phyloP scores from a whole-genome alignment of 1,139 yeast species.

The Yamadazyma epiphylla region DNA sequence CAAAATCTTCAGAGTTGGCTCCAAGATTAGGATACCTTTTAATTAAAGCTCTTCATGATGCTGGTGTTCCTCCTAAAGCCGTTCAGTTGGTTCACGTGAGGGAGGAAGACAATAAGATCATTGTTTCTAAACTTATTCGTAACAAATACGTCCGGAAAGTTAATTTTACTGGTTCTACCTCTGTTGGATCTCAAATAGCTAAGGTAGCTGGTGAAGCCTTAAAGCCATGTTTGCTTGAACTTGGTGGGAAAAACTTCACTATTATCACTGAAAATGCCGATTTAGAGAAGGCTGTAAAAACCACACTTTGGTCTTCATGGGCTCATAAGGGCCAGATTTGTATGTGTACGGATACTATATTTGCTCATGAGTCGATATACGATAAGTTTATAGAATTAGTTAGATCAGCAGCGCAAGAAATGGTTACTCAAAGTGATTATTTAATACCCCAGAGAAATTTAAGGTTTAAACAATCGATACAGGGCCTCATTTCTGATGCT shows the following conservation, averaged over 20 bases:
- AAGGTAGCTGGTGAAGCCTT: slow-evolving; percentile 27
- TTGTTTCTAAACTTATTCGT: slow-evolving; percentile 23
- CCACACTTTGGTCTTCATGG: slow-evolving; percentile 31
- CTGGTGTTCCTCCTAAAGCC: slow-evolving; percentile 35
- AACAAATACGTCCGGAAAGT: slow-evolving; percentile 26
- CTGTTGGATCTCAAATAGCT: slow-evolving; percentile 33
- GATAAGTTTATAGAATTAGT: slow-evolving; percentile 20
- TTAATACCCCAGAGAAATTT: slow-evolving; percentile 25
- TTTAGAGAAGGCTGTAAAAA: slow-evolving; percentile 26
- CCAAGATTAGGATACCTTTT: slow-evolving; percentile 26
- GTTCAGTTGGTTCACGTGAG: slow-evolving; percentile 31
- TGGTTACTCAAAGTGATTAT: slow-evolving; percentile 19
- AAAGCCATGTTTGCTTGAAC: slow-evolving; percentile 37
- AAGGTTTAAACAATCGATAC: slow-evolving; percentile 20
- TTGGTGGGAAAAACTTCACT: slow-evolving; percentile 42
- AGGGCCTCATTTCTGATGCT: slow-evolving; percentile 36
- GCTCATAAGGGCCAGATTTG: slow-evolving; percentile 45
- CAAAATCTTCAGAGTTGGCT: slow-evolving; percentile 37
- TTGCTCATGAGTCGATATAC: slow-evolving; percentile 28
- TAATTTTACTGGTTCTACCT: slow-evolving; percentile 44
- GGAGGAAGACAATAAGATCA: slow-evolving; percentile 21
- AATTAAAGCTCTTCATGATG: slow-evolving; percentile 29
- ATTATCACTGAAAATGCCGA: slow-evolving; percentile 33
- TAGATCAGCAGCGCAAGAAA: slow-evolving; percentile 17
- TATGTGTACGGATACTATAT: slow-evolving; percentile 40